Percentiles rank a stretch among this genome's conserved stretches.
Conservation (phyloP, 495 filamentous ascomycete species). For the Durotheca rogersii region DNA sequence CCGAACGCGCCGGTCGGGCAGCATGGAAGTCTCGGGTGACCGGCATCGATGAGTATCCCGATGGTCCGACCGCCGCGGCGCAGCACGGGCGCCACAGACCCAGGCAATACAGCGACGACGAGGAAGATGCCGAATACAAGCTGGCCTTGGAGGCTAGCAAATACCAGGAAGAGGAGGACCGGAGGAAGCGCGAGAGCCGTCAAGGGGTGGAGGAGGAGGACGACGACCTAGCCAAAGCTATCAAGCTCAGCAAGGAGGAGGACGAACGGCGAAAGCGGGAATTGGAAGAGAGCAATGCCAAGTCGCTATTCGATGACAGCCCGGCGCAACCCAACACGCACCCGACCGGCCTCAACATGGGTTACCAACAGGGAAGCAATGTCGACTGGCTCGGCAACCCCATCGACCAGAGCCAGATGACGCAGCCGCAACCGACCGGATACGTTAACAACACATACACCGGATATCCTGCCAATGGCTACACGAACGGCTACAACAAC, state of each 20-base stretch:
- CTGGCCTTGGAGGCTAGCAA: constrained; percentile 97
- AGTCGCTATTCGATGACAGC: constrained; percentile 84
- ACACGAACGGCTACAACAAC: constrained; percentile 42
- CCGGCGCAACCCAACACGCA: constrained; percentile 62
- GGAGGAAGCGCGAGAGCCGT: constrained; percentile 72
- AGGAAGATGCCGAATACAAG: constrained; percentile 90
- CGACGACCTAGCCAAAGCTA: constrained; percentile 89
- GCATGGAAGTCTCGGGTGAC: constrained; percentile 96
- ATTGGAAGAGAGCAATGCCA: constrained; percentile 84
- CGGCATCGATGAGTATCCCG: constrained; percentile 80
- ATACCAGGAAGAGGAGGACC: constrained; percentile 90
- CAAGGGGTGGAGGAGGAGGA: constrained; percentile 64
- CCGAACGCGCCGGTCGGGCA: constrained; percentile 87
- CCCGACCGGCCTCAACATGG: constrained; percentile 87
- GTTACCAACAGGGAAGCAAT: constrained; percentile 91
- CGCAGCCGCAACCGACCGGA: constrained; percentile 76
- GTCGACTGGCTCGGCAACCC: constrained; percentile 98
- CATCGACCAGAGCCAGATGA: constrained; percentile 65
- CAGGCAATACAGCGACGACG: constrained; percentile 56
- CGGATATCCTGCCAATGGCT: constrained; percentile 61
- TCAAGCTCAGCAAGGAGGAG: constrained; percentile 94
- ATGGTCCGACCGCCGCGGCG: constrained; percentile 26
- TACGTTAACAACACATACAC: constrained; percentile 85
- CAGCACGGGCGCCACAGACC: constrained; percentile 48
- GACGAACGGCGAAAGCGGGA: constrained; percentile 83